Base-by-base conservation (phyloP, 2,329 filamentous ascomycete species). In the Nothophaeocryptopus gaeumannii region DNA sequence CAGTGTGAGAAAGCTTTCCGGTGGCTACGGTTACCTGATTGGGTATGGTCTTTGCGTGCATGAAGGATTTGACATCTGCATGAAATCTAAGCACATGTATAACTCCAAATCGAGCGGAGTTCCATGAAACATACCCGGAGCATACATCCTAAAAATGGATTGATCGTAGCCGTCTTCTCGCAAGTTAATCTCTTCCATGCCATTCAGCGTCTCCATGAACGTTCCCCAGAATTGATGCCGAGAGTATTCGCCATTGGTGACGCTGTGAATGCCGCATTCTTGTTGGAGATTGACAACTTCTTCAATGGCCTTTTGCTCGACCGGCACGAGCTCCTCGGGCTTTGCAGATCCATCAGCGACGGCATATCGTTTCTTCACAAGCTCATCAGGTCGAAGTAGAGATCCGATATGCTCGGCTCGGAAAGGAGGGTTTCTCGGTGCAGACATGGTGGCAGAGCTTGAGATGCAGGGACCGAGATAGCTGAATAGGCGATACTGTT, bases 401-500 rank as follows among this genome's bases (percentile, higher is more conserved):
- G 84, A 88, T 42, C 85, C 85, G 54, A 87, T 78, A 58, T 89
- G 85, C 70, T 89, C 85, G 46, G 83, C 83, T 60, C 85, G 77
- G 68, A 86, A 87, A 37, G 82, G 84, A 13, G 80, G 79, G 54
- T 70, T 65, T 52, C 70, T 69, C 38, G 58, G 58, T 31, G 51
- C 52, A 65, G 53, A 55, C 55, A 58, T 88, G 84, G 69, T 88
- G 84, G 49, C 33, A 20, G 36, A 44, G 35, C 12, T 34, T 39
- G 26, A n/a, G 14, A 26, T 26, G 3, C 20, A 26, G 20, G 20
- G 20, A 26, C 20, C 20, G 20, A 26, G 20, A 7, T 26, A 26
- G 4, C 11, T 32, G 12, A 13, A 9, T 8, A 34, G 14, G 12
- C 12, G 10, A 12, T 8, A 26, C 20, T 10, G 7, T 11, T 8